Base-by-base conservation (phyloP, 495 filamentous ascomycete genomes). In the Tuber umbilicatum region DNA sequence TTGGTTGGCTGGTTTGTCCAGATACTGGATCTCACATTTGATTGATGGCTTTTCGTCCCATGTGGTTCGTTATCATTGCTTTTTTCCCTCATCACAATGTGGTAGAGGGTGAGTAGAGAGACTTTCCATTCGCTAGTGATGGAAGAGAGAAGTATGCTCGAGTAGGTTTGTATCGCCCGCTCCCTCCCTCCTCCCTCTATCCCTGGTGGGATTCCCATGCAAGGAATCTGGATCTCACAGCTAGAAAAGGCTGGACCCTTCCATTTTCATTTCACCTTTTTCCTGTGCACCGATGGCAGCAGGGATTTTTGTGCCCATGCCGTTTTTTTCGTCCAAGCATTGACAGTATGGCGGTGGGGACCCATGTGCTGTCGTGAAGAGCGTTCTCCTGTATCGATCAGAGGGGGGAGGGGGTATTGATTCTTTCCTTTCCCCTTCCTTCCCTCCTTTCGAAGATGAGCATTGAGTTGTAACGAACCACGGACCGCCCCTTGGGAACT, bases 1-100 rank as follows among this genome's bases (percentile, higher is more conserved):
- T 6, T 35, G 55, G 55, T 31, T 64, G 55, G 45, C 9, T 50
- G 45, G 45, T 50, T n/a, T 2, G 55, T 5, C 27, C 2, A 35
- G 55, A 64, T 64, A 14, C 55, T 16, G 55, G 55, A 64, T 64
- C 55, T 64, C 55, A 17, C 55, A 64, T 64, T 64, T 64, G n/a
- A 64, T 64, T 31, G 12, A 35, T 64, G 27, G 55, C 7, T 17
- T 5, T 64, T 64, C 12, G 27, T 64, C n/a, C 55, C 55, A 64
- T 64, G 27, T 31, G 27, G 55, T 64, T 16, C 27, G 23, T 55
- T 55, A 55, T 64, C 55, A 3, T 64, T 64, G 55, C 55, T 27
- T 64, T 64, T 64, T 27, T 64, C 4, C 35, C 2, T 17, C 23
- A 35, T 31, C 55, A 60, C 12, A 55, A 10, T n/a, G 47, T 64